Conservation (phyloP, 441 rosid species). For the Aquilaria agallochum region DNA sequence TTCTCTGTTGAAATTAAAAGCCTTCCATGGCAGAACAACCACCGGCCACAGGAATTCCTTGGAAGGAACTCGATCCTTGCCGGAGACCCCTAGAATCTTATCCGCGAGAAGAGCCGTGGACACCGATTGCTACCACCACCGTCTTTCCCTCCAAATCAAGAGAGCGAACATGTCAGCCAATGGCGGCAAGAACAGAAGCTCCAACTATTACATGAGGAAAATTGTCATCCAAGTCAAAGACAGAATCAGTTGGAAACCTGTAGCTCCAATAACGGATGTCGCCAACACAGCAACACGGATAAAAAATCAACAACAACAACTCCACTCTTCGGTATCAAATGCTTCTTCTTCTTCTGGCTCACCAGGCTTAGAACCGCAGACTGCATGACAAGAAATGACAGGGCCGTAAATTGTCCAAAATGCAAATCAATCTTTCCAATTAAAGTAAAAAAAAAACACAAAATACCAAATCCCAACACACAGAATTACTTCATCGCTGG, state of each 20-base stretch:
- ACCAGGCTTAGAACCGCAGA: too few relatives aligned
- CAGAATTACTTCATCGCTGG: too few relatives aligned
- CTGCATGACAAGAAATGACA: too few relatives aligned
- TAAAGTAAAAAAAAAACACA: too few relatives aligned
- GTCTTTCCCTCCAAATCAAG: conserved; percentile 75
- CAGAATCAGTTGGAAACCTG: conserved; percentile 52
- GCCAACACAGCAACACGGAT: conserved; percentile 52
- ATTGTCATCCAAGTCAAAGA: conserved; percentile 73
- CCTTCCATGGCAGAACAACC: conserved; percentile 19
- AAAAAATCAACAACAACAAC: conserved; percentile 25
- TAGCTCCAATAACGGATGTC: conserved; percentile 38
- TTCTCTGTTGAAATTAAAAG: conserved; percentile 22
- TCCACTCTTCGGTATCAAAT: too few relatives aligned
- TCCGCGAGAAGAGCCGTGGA: conserved; percentile 63
- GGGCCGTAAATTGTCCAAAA: too few relatives aligned
- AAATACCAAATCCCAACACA: too few relatives aligned
- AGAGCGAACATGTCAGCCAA: conserved; percentile 45
- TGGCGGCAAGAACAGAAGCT: conserved; percentile 50
- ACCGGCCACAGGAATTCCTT: conserved; percentile 24
- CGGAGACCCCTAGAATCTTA: conserved; percentile 79
- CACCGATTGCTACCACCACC: conserved; percentile 42
- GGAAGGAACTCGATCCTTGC: conserved; percentile 60
- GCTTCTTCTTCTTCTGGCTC: too few relatives aligned
- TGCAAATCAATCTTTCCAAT: too few relatives aligned
- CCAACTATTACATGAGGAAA: conserved; percentile 54